These are phyloP conservation scores for Alternaria consortialis DNA, from an alignment of 2,329 filamentous ascomycete species.

Conservation along the genomic window DNA sequence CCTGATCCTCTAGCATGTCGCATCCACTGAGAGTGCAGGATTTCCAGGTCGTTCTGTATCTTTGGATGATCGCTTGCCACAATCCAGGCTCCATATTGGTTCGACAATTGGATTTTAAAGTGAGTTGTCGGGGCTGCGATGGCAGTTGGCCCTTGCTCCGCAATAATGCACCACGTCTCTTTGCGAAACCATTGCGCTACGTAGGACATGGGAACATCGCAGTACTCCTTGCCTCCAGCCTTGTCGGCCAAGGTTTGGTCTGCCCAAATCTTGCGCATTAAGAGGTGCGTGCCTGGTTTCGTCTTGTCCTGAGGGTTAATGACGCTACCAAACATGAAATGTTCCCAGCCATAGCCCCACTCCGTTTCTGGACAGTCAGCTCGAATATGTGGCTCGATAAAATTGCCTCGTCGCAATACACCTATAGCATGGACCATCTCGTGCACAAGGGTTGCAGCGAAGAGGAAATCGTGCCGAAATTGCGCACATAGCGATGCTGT, in stretches of 20 bases:
- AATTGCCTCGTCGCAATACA: constrained; percentile 40
- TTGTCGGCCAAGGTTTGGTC: constrained; percentile 16
- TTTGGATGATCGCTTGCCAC: constrained; percentile 26
- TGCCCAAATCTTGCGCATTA: constrained; percentile 45
- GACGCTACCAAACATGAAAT: constrained; percentile 47
- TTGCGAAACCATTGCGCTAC: constrained; percentile 49
- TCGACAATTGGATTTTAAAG: constrained; percentile 36
- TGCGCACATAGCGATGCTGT: constrained; percentile 35
- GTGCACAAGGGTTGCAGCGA: constrained; percentile 44
- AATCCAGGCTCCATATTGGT: constrained; percentile 24
- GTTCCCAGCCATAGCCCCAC: constrained; percentile 50
- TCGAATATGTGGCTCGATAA: constrained; percentile 38
- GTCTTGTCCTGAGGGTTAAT: constrained; percentile 42
- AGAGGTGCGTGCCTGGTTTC: constrained; percentile 25
- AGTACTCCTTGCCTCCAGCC: constrained; percentile 41
- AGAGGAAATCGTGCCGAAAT: constrained; percentile 48
- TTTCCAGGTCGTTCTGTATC: constrained; percentile 23
- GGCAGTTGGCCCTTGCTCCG: constrained; percentile 29
- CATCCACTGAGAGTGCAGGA: constrained; percentile 20
- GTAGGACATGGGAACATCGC: constrained; percentile 45
- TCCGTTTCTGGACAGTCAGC: constrained; percentile 40
- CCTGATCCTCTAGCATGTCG: not conserved
- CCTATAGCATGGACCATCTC: constrained; percentile 49
- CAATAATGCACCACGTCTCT: constrained; percentile 42
- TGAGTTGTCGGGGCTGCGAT: constrained; percentile 31